Base-by-base conservation (phyloP, 169 alveolate genomes). In the Eimeria maxima region DNA sequence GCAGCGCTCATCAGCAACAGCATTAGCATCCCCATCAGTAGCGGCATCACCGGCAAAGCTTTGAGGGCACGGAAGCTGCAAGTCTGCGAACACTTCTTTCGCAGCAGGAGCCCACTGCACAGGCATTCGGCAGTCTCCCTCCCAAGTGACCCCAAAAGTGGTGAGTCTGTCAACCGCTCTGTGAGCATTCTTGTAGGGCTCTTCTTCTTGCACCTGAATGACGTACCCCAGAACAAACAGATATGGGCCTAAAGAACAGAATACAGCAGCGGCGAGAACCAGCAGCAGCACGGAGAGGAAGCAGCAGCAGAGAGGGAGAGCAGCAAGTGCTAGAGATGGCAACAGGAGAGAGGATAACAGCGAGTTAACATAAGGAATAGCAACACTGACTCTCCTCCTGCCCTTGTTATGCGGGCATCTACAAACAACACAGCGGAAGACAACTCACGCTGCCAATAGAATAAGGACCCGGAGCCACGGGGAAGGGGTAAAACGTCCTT, bases 381-480 rank as follows among this genome's bases (percentile, higher is more conserved):
- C n/a, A n/a, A n/a, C n/a, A n/a, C n/a, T n/a, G n/a, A n/a, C n/a
- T n/a, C n/a, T n/a, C n/a, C n/a, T n/a, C n/a, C n/a, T n/a, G n/a
- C n/a, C n/a, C 13, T 53, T 53, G 13, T 53, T 16, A 10, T 6
- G 6, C 20, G 78, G 20, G 78, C 10, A 67, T 22, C 7, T n/a
- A 11, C 42, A 38, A 5, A 71, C 81, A 57, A 57, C 7, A 22
- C 81, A n/a, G 20, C 7, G n/a, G 20, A 7, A 71, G 16, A 71
- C 42, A 38, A 14, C 92, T 38, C 78, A 80, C 93, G 60, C 92
- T 67, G 63, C 86, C 94, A 50, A 93, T 94, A 18, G 94, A 47
- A 83, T 90, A 97, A 6, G 97, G 97, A 8, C 97, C 97, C 44
- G 95, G 92, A 11, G 97, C 97, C 24, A 96, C 86, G n/a, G 90